Conservation (phyloP, 139 green algal species). For the Edaphochlamys debaryana region DNA sequence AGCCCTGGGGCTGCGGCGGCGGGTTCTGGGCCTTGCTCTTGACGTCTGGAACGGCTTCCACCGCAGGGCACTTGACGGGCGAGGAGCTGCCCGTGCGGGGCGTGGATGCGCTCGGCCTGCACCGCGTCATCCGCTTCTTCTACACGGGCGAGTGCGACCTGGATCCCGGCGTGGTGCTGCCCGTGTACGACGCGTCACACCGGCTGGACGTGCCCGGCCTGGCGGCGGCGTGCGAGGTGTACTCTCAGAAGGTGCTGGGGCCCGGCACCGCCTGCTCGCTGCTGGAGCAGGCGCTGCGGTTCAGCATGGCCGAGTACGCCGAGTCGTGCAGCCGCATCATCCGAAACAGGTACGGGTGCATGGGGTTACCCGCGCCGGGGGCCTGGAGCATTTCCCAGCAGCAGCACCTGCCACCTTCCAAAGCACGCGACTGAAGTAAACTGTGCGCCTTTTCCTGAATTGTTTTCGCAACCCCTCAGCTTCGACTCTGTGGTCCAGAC, state of each 20-base stretch:
- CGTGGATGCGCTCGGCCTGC: constrained; percentile 54
- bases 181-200: constrained; percentile 54
- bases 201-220: constrained; percentile 51
- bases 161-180: constrained; percentile 33
- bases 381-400: too few species aligned
- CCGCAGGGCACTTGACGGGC: constrained; percentile 25
- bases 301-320: constrained; percentile 36
- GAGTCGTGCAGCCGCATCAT: constrained; percentile 37
- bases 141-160: constrained; percentile 54
- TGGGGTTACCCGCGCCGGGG: too few species aligned
- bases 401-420: too few species aligned
- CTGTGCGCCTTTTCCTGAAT: background rate
- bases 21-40: too few species aligned
- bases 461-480: background rate
- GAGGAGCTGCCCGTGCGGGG: constrained; percentile 63
- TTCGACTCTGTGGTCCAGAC: constrained; percentile 5
- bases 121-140: constrained; percentile 55
- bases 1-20: too few species aligned
- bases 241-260: constrained; percentile 11
- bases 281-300: constrained; percentile 47
- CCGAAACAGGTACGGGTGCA: constrained; percentile 25
- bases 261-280: constrained; percentile 44
- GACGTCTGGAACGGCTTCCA: background rate
- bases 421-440: too few species aligned
- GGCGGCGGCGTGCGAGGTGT: constrained; percentile 42